phyloP scores from a whole-genome alignment of 2,329 filamentous ascomycete genomes.

The Lachnellula subtilissima region DNA sequence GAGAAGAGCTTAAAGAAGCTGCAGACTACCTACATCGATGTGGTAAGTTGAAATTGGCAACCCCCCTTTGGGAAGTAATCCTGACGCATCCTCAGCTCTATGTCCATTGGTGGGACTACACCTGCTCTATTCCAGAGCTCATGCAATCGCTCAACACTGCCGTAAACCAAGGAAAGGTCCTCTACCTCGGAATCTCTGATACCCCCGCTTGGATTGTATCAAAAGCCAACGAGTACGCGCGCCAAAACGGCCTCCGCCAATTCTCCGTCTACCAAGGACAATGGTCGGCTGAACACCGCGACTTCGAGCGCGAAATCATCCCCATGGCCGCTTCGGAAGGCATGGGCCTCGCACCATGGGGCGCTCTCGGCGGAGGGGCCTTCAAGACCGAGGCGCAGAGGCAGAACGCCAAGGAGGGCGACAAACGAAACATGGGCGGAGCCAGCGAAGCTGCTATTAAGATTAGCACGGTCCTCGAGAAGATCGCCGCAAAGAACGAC shows the following conservation, averaged over 20 bases:
- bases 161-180: slow-evolving; percentile 56
- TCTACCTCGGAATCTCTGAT: slow-evolving; percentile 64
- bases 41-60: slow-evolving; percentile 36
- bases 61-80: too few relatives aligned
- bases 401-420: slow-evolving; percentile 37
- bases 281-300: slow-evolving; percentile 58
- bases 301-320: slow-evolving; percentile 59
- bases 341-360: slow-evolving; percentile 55
- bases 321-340: slow-evolving; percentile 54
- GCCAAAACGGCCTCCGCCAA: slow-evolving; percentile 62
- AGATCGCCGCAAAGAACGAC: slow-evolving; percentile 53
- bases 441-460: slow-evolving; percentile 46
- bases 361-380: slow-evolving; percentile 44
- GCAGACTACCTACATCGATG: slow-evolving; percentile 65
- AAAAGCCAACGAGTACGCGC: slow-evolving; percentile 65
- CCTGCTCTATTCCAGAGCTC: slow-evolving; percentile 58
- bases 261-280: slow-evolving; percentile 66
- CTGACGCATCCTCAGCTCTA: slow-evolving; percentile 41
- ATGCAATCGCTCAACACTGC: slow-evolving; percentile 64
- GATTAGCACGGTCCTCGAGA: slow-evolving; percentile 52
- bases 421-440: slow-evolving; percentile 19
- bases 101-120: slow-evolving; percentile 65
- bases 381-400: slow-evolving; percentile 46
- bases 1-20: slow-evolving; percentile 54
- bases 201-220: slow-evolving; percentile 66